These are phyloP conservation scores for Erucastrum elatum DNA, from an alignment of 345 rosid genomes.

Conservation along the genomic window DNA sequence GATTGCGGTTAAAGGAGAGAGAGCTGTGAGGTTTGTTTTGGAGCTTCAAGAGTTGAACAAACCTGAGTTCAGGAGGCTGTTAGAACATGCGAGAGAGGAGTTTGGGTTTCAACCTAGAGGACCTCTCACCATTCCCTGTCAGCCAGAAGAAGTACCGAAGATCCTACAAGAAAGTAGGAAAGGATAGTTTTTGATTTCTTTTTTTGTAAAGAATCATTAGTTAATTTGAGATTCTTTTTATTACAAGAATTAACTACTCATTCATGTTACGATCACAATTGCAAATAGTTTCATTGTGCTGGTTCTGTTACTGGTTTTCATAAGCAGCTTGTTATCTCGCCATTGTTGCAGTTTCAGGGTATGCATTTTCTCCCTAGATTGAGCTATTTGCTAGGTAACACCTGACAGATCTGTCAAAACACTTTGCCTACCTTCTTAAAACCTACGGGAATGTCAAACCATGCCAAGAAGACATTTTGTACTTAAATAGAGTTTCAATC, in stretches of 20 bases:
- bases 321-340: conserved; percentile 44
- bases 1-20: conserved; percentile 50
- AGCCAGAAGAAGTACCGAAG: conserved; percentile 54
- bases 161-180: conserved; percentile 37
- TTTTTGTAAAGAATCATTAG: background rate
- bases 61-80: conserved; percentile 51
- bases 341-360: conserved; percentile 64
- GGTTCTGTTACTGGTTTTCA: conserved; percentile 51
- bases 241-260: background rate
- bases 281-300: background rate
- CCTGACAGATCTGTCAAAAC: background rate
- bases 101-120: conserved; percentile 51
- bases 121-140: conserved; percentile 55
- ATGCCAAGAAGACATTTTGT: background rate
- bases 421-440: conserved; percentile 66
- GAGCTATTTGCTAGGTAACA: conserved; percentile 2
- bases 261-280: background rate
- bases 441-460: conserved; percentile 1
- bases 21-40: conserved; percentile 53
- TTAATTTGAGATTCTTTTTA: conserved; percentile 10
- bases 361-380: conserved; percentile 64
- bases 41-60: conserved; percentile 44
- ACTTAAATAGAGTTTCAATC: background rate
- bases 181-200: conserved; percentile 11
- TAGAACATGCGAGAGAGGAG: conserved; percentile 57